Conservation (phyloP, 345 rosid species). For the Anacardium occidentale region DNA sequence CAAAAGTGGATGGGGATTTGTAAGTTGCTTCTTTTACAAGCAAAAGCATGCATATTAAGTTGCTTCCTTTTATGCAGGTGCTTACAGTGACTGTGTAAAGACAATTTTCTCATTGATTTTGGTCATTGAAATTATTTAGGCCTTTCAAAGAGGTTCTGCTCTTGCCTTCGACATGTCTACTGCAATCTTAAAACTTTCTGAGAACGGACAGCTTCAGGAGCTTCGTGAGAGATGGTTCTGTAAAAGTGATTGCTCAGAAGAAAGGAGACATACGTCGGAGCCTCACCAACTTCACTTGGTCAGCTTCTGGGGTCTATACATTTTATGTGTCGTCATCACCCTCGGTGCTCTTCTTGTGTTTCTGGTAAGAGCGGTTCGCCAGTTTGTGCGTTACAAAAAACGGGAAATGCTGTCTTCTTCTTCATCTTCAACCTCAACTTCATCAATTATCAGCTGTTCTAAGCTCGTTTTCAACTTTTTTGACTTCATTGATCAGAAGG, state of each 20-base stretch:
- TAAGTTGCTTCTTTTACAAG: slow-evolving; percentile 44
- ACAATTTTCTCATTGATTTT: not conserved
- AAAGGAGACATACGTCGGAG: slow-evolving; percentile 27
- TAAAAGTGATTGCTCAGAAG: slow-evolving; percentile 44
- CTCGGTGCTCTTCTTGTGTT: slow-evolving; percentile 49
- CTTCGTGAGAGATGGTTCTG: slow-evolving; percentile 70
- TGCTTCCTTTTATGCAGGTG: no score
- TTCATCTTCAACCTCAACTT: not conserved
- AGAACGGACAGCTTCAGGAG: slow-evolving; percentile 60
- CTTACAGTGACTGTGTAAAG: no score
- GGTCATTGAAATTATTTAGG: slow-evolving; percentile 39
- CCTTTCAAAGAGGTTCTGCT: slow-evolving; percentile 70
- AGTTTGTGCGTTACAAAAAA: slow-evolving; percentile 50
- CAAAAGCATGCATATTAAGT: not conserved
- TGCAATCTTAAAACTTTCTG: slow-evolving; percentile 77
- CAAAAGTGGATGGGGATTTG: slow-evolving; percentile 92
- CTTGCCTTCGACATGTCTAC: slow-evolving; percentile 80
- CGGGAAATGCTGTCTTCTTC: slow-evolving; percentile 30
- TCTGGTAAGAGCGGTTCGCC: slow-evolving; percentile 47
- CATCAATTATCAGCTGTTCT: slow-evolving; percentile 33
- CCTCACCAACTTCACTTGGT: slow-evolving; percentile 54
- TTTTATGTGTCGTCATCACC: slow-evolving; percentile 49
- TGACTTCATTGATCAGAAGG: slow-evolving; percentile 76
- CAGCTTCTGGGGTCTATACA: slow-evolving; percentile 86
- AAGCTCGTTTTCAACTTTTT: slow-evolving; percentile 50